Conservation (phyloP, 1,139 yeast genomes). For the Meyerozyma elateridarum region DNA sequence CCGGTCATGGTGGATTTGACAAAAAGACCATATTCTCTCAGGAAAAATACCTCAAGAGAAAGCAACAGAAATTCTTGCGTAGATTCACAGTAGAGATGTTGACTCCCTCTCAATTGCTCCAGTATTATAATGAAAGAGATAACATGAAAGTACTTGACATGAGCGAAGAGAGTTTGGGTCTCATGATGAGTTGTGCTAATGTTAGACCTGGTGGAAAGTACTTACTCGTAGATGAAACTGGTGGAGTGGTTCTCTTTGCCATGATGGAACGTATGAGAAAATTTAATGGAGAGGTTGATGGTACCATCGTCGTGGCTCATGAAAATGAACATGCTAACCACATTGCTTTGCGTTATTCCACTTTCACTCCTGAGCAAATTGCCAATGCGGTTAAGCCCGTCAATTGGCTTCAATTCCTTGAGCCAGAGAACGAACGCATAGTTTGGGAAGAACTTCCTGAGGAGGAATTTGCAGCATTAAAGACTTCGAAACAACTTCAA, state of each 20-base stretch:
- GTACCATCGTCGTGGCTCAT: constrained; percentile 72
- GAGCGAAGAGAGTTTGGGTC: constrained; percentile 78
- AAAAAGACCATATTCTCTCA: constrained; percentile 87
- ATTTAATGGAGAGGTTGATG: constrained; percentile 42
- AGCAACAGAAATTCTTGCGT: constrained; percentile 85
- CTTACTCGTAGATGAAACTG: constrained; percentile 84
- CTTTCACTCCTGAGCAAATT: constrained; percentile 51
- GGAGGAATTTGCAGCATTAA: constrained; percentile 52
- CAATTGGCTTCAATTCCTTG: constrained; percentile 74
- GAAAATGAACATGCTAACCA: constrained; percentile 91
- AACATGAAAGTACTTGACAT: constrained; percentile 68
- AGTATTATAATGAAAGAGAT: constrained; percentile 72
- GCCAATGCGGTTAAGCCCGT: constrained; percentile 60
- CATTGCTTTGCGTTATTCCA: constrained; percentile 63
- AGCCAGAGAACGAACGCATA: constrained; percentile 63
- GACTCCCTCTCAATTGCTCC: constrained; percentile 71
- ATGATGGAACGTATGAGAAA: constrained; percentile 81
- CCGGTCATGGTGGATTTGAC: constrained; percentile 81
- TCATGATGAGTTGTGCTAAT: constrained; percentile 72
- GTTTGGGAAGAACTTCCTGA: constrained; percentile 46
- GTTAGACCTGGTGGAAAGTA: constrained; percentile 87
- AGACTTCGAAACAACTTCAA: constrained; percentile 58
- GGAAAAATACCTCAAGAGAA: constrained; percentile 84
- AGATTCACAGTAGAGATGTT: constrained; percentile 78
- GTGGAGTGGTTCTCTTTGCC: constrained; percentile 78